Evolutionary conservation across 805 yeast species (phyloP).

Genomic region (Metschnikowia anglica): DNA sequence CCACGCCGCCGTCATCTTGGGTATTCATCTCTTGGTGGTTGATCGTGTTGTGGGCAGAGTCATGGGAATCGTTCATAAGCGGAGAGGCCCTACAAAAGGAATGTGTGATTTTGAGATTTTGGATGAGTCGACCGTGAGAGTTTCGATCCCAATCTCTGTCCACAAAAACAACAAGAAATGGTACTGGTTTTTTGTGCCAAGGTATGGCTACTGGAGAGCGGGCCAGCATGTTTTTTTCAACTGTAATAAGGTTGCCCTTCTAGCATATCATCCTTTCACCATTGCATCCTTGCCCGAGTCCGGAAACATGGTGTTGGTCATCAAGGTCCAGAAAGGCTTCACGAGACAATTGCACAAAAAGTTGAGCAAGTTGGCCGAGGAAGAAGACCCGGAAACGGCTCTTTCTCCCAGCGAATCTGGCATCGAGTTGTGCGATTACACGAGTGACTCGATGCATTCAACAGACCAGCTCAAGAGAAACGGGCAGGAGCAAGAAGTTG

Average conservation of each 20-base stretch:
- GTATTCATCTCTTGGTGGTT: constrained; percentile 43
- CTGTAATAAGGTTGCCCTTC: constrained; percentile 35
- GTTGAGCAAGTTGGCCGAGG: constrained; percentile 22
- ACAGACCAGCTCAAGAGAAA: constrained; percentile 4
- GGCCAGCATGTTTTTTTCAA: constrained; percentile 49
- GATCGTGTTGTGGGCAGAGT: constrained; percentile 39
- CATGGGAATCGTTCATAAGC: constrained; percentile 31
- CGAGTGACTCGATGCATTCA: constrained; percentile 5
- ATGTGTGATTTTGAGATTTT: constrained; percentile 37
- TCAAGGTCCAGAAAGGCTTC: constrained; percentile 44
- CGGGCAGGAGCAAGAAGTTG: neutral
- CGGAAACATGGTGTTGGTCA: constrained; percentile 41
- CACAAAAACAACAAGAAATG: constrained; percentile 23
- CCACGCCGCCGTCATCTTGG: constrained; percentile 35
- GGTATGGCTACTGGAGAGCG: constrained; percentile 44
- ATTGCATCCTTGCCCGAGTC: constrained; percentile 40
- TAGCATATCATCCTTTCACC: constrained; percentile 51
- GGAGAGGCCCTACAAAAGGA: constrained; percentile 39
- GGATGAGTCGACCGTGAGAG: constrained; percentile 42
- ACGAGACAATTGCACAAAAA: constrained; percentile 36
- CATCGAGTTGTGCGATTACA: neutral
- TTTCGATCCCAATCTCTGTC: constrained; percentile 36
- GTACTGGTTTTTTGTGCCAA: constrained; percentile 33
- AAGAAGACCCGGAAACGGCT: constrained; percentile 10
- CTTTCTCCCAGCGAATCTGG: neutral